These are phyloP conservation scores for Penicilliopsis zonata DNA, from an alignment of 495 filamentous ascomycete genomes.

Conservation along the genomic window DNA sequence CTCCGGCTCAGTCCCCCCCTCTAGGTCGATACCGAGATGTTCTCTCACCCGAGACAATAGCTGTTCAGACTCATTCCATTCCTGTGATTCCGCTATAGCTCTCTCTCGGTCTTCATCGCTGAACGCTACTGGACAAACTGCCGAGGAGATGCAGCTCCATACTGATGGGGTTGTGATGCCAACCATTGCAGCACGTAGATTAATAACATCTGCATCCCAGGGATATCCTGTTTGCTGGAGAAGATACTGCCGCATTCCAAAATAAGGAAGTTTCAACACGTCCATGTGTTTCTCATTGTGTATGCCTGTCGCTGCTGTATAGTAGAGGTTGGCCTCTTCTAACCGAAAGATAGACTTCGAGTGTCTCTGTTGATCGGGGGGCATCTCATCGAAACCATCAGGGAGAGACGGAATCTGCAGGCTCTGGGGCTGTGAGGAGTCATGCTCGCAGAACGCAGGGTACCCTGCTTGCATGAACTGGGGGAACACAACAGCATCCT, in stretches of 20 bases:
- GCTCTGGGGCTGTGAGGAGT: constrained; percentile 18
- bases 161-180: constrained; percentile 19
- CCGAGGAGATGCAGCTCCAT: constrained; percentile 14
- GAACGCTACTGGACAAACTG: constrained; percentile 15
- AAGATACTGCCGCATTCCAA: constrained; percentile 22
- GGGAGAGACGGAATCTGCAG: constrained; percentile 19
- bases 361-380: constrained; percentile 14
- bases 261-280: constrained; percentile 14
- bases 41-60: constrained; percentile 15
- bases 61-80: constrained; percentile 25
- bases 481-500: constrained; percentile 18
- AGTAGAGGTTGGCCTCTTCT: constrained; percentile 25
- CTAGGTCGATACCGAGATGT: constrained; percentile 15
- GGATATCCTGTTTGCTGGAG: constrained; percentile 20
- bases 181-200: constrained; percentile 20
- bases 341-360: constrained; percentile 14
- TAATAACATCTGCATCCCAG: constrained; percentile 25
- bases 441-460: constrained; percentile 26
- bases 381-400: constrained; percentile 17
- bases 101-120: constrained; percentile 16
- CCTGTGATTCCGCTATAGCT: constrained; percentile 18
- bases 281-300: constrained; percentile 18
- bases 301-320: constrained; percentile 23
- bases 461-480: constrained; percentile 25
- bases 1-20: constrained; percentile 20